Percentiles rank a stretch among this genome's conserved stretches.
Conservation (phyloP, 2,329 filamentous ascomycete species). For the Colletotrichum graminicola region DNA sequence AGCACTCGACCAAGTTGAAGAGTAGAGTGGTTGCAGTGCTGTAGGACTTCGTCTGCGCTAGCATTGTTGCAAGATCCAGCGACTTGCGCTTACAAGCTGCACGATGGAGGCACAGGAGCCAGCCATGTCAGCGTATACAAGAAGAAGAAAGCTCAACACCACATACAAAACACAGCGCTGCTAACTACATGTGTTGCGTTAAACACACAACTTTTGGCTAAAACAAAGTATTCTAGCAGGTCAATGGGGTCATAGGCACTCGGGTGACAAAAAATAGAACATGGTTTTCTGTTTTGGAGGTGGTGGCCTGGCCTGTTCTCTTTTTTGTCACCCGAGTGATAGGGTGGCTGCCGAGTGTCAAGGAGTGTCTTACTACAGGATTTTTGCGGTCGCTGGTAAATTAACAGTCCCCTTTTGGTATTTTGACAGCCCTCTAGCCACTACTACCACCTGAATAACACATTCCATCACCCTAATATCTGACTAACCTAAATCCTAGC, state of each 20-base stretch:
- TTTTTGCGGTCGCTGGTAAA: too few species aligned
- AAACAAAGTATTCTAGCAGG: background rate
- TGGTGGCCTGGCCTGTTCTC: too few species aligned
- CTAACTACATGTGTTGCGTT: conserved; percentile 36
- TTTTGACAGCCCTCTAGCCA: too few species aligned
- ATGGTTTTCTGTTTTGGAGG: too few species aligned
- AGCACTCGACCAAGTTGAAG: conserved; percentile 78
- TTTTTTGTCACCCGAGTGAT: too few species aligned
- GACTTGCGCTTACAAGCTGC: conserved; percentile 87
- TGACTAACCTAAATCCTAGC: too few species aligned
- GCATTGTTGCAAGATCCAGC: conserved; percentile 84
- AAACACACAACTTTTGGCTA: conserved; percentile 36
- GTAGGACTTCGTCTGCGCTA: conserved; percentile 77
- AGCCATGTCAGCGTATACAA: conserved; percentile 45
- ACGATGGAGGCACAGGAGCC: conserved; percentile 64
- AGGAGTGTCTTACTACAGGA: too few species aligned
- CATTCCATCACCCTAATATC: too few species aligned
- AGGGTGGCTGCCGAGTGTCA: too few species aligned
- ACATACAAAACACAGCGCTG: conserved; percentile 35
- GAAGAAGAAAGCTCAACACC: background rate
- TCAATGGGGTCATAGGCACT: conserved; percentile 7
- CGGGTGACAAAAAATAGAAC: too few species aligned
- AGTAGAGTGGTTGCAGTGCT: conserved; percentile 82
- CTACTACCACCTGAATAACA: too few species aligned
- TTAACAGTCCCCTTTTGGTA: too few species aligned